Evolutionary conservation across 2,329 filamentous ascomycete genomes (phyloP).

Genomic region (Calonectria naviculata): DNA sequence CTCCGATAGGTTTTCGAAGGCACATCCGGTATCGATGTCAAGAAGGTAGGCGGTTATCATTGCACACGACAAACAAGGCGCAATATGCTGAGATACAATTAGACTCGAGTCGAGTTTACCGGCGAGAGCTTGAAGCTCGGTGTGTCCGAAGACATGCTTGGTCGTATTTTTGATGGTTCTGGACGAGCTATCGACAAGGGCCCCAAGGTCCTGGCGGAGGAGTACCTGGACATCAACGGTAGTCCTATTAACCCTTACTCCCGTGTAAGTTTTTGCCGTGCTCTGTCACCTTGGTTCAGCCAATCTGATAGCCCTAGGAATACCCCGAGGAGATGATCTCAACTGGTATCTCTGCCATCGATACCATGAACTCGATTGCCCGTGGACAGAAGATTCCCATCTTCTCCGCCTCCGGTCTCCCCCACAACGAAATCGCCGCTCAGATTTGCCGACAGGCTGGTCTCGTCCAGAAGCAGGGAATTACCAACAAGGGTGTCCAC

Average conservation of each 20-base stretch:
- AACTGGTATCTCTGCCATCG: constrained; percentile 98
- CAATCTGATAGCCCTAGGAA: constrained; percentile 66
- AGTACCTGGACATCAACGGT: constrained; percentile 99
- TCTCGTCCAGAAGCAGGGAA: constrained; percentile 82
- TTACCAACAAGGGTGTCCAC: constrained; percentile 92
- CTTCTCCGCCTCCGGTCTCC: constrained; percentile 97
- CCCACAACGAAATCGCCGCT: constrained; percentile 99
- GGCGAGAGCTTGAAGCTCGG: constrained; percentile 98
- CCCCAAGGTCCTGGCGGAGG: constrained; percentile 96
- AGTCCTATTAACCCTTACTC: constrained; percentile 99
- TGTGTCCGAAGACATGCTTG: constrained; percentile 99
- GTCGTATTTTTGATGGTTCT: constrained; percentile 98
- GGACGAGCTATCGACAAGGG: constrained; percentile 99
- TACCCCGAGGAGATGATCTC: constrained; percentile 99
- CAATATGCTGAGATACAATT: constrained; percentile 41
- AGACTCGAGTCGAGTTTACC: constrained; percentile 98
- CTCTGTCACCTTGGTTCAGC: neutral
- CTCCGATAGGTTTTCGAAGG: constrained; percentile 89
- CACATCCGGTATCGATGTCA: constrained; percentile 96
- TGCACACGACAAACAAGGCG: constrained; percentile 3
- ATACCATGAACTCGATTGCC: constrained; percentile 98
- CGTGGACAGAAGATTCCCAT: constrained; percentile 99
- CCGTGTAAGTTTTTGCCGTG: constrained; percentile 69
- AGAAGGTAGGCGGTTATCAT: constrained; percentile 76
- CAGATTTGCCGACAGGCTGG: constrained; percentile 98